A percentile compares a stretch with the other conserved stretches of the same genome.
Conservation (phyloP, 108 stramenopile genomes). For the Skeletonema costatum region DNA sequence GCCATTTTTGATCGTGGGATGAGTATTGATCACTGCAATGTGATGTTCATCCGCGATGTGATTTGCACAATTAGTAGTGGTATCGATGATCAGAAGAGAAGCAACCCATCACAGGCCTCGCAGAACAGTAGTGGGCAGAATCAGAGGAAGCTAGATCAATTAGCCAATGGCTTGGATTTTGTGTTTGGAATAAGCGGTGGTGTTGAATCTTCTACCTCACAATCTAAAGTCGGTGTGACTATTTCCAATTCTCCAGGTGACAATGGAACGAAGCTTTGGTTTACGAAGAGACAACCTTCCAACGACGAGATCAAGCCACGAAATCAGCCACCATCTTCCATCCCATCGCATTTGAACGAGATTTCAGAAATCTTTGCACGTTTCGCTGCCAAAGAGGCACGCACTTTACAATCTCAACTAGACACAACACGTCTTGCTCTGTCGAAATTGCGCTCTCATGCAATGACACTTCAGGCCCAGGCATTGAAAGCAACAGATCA, state of each 20-base stretch:
- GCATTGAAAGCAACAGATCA: constrained; percentile 33
- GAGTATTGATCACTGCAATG: constrained; percentile 40
- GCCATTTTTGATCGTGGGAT: constrained; percentile 33
- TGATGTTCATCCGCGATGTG: constrained; percentile 20
- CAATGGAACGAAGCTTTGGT: constrained; percentile 1
- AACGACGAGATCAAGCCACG: not conserved
- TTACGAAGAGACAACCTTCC: not conserved
- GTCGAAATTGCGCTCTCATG: constrained; percentile 22
- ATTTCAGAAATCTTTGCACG: constrained; percentile 31
- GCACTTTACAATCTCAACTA: constrained; percentile 23
- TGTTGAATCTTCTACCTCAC: not conserved
- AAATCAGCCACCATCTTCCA: not conserved
- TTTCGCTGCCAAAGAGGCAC: constrained; percentile 17
- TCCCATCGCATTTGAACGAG: constrained; percentile 31
- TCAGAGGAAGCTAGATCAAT: constrained; percentile 19
- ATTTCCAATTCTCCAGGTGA: constrained; percentile 19
- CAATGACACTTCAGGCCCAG: constrained; percentile 32
- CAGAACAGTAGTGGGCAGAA: not conserved
- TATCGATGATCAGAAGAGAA: constrained; percentile 16
- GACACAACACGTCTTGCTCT: constrained; percentile 20
- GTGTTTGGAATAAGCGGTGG: constrained; percentile 21
- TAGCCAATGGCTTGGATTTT: constrained; percentile 19
- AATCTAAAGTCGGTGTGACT: not conserved
- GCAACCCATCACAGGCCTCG: not conserved
- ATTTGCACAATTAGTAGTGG: constrained; percentile 27